Evolutionary conservation across 345 rosid genomes (phyloP).

Genomic region (Salix viminalis): DNA sequence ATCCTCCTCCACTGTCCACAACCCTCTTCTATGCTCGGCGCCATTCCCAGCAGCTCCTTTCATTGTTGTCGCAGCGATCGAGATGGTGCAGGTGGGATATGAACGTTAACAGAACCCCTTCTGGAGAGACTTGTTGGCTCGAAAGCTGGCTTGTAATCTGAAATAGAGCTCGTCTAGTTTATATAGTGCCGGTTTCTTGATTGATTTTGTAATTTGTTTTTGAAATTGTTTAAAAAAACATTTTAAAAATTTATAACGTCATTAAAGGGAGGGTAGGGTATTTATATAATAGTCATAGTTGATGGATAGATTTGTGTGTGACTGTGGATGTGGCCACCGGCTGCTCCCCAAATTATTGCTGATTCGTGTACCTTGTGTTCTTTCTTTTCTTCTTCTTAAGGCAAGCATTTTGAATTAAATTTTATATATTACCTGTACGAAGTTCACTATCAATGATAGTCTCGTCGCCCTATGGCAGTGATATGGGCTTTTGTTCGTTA

Average conservation of each 20-base stretch:
- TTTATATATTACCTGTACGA: neutral
- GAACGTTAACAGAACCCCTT: neutral
- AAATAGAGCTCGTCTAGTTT: too few relatives aligned
- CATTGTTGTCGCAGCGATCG: neutral
- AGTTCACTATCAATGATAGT: neutral
- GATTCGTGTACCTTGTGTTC: neutral
- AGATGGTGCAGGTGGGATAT: neutral
- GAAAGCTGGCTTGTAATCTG: neutral
- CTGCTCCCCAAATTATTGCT: neutral
- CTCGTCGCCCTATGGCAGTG: neutral
- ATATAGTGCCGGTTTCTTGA: too few relatives aligned
- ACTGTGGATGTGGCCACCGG: neutral
- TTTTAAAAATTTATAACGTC: too few relatives aligned
- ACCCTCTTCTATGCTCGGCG: neutral
- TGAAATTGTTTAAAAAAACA: too few relatives aligned
- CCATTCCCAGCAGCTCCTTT: neutral
- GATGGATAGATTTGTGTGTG: neutral
- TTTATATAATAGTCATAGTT: too few relatives aligned
- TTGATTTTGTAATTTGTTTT: too few relatives aligned
- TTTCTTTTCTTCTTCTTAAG: too few relatives aligned
- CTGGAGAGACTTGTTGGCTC: neutral
- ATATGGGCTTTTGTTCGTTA: neutral
- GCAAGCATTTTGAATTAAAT: neutral
- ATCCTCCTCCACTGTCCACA: slow-evolving; percentile 7
- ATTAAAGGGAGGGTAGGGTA: neutral